Evolutionary conservation across 1,284 basidiomycete species (phyloP), one percentile per base, ranked within the genome.

Genomic region (Calocybe gambosa): DNA sequence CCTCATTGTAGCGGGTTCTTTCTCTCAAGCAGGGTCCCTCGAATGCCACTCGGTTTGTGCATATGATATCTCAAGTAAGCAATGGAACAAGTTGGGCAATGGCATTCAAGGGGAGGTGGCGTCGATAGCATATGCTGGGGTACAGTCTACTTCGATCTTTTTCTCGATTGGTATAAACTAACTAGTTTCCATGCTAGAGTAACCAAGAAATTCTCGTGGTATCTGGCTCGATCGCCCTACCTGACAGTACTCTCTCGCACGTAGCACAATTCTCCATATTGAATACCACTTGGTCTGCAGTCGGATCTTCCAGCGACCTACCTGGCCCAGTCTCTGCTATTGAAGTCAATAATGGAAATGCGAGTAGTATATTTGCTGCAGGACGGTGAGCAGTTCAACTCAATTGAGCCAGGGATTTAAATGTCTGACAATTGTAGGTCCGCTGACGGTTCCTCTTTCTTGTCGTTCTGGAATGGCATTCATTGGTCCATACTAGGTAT

Each of bases 281-380:
- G 43, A 87, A 87, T 54, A 60, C 66, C 3, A 81, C 80, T 0
- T 96, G 94, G 90, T 69, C 71, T n/a, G 62, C 79, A 5, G 66
- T 98, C 18, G 93, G 91, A 8, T 63, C 68, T 35, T 66, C 75
- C 9, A 66, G 67, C 10, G 73, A 80, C 41, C 72, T 96, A 12
- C 90, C 93, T 37, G 95, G 95, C 1, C 91, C 93, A 1, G 89
- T 93, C 0, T 88, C 91, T 6, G 92, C 95, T 10, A 64, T 97
- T 43, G 86, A 85, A 46, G 84, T 94, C 43, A 89, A 98, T 64
- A 74, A 86, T 55, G 77, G 79, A 25, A 91, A 96, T 60, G 65
- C 68, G 0, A 86, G 80, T 55, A 94, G 88, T 58, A 80, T 98
- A 54, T 98, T 94, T 59, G 90, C 89, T 37, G 89, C 93, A 36